These are phyloP conservation scores for Macadamia tetraphylla DNA, from an alignment of 164 flowering plant species.

Conservation along the genomic window DNA sequence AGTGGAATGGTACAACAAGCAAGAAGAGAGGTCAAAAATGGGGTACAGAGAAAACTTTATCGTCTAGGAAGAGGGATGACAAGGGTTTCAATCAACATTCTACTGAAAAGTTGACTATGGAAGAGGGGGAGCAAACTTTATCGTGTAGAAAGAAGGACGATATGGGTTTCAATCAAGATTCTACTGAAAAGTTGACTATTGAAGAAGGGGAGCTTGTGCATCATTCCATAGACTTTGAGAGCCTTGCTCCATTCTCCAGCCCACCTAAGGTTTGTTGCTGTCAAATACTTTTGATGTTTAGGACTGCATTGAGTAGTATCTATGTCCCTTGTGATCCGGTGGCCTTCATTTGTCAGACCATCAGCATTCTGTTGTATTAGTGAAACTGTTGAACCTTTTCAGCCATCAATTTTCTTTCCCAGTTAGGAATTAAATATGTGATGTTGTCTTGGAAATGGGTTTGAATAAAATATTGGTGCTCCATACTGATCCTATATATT, in stretches of 20 bases:
- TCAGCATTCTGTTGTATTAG: neutral
- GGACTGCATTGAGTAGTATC: neutral
- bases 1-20: constrained; percentile 78
- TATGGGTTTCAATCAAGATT: constrained; percentile 2
- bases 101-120: constrained; percentile 10
- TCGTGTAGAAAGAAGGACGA: constrained; percentile 22
- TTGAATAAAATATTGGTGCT: neutral
- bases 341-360: no score
- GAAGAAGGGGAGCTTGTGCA: constrained; percentile 22
- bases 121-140: constrained; percentile 11
- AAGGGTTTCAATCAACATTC: constrained; percentile 20
- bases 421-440: neutral
- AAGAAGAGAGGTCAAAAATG: constrained; percentile 93
- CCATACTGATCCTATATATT: neutral
- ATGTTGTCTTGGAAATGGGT: neutral
- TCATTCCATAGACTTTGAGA: constrained; percentile 49
- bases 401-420: neutral
- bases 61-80: constrained; percentile 23
- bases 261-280: constrained; percentile 55
- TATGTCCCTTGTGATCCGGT: no score
- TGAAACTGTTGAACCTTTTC: neutral
- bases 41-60: constrained; percentile 65
- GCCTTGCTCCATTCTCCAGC: constrained; percentile 44
- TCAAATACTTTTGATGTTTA: neutral
- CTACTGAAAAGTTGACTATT: constrained; percentile 12